Evolutionary conservation across 345 rosid genomes (phyloP).

Genomic region (Citrus australasica): DNA sequence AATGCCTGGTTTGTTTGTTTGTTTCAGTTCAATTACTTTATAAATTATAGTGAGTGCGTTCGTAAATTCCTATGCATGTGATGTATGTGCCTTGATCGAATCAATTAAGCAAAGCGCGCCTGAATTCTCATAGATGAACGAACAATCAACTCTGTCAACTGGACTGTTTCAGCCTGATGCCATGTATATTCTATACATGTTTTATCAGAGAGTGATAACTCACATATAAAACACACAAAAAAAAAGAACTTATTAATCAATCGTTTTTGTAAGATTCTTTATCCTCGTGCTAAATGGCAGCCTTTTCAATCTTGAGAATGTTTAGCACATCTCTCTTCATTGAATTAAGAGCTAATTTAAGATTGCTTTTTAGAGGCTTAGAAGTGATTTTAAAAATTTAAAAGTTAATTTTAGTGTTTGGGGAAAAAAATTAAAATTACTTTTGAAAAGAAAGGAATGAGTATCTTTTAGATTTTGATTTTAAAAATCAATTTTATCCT

Average conservation of each 20-base stretch:
- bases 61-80: slow-evolving; percentile 19
- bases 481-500: no score
- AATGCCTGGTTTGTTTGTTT: slow-evolving; percentile 1
- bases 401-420: no score
- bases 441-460: no score
- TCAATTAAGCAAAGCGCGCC: slow-evolving; percentile 41
- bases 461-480: no score
- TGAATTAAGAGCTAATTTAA: neutral
- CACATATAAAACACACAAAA: neutral
- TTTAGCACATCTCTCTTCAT: neutral
- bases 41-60: slow-evolving; percentile 5
- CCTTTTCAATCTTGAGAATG: slow-evolving; percentile 4
- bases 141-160: slow-evolving; percentile 12
- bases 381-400: no score
- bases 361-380: no score
- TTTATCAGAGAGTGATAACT: neutral
- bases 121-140: slow-evolving; percentile 17
- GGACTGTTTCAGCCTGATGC: neutral
- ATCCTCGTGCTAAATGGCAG: slow-evolving; percentile 15
- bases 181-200: neutral
- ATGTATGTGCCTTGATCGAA: slow-evolving; percentile 16
- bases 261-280: neutral
- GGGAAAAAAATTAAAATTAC: no score
- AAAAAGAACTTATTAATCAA: neutral
- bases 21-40: neutral